phyloP scores from a whole-genome alignment of 2,329 filamentous ascomycete species.

The Epichloe elymi region DNA sequence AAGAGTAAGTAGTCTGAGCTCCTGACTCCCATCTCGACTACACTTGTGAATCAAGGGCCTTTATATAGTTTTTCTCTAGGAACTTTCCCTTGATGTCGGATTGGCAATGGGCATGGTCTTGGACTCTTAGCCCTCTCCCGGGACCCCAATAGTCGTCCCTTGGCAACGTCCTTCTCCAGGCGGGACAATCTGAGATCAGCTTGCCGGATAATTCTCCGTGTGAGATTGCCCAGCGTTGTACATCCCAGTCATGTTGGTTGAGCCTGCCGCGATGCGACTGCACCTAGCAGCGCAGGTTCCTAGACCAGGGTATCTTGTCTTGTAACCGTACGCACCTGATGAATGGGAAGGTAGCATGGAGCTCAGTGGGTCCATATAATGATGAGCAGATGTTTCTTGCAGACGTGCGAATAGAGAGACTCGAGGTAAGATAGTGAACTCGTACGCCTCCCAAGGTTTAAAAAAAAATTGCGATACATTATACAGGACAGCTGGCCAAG shows the following conservation, averaged over 20 bases:
- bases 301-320: constrained; percentile 5
- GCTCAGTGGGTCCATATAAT: constrained; percentile 3
- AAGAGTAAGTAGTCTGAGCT: constrained; percentile 1
- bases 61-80: constrained; percentile 9
- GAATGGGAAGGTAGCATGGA: constrained; percentile 2
- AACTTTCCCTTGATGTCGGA: constrained; percentile 4
- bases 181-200: constrained; percentile 1
- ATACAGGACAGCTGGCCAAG: not conserved
- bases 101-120: not conserved
- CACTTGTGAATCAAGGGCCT: constrained; percentile 4
- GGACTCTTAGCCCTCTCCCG: constrained; percentile 1
- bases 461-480: not conserved
- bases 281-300: not conserved
- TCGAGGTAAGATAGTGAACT: not conserved
- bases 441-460: constrained; percentile 2
- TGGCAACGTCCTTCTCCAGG: not conserved
- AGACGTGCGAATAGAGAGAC: constrained; percentile 5
- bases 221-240: constrained; percentile 3
- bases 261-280: not conserved
- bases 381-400: constrained; percentile 2
- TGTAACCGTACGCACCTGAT: not conserved
- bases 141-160: constrained; percentile 1
- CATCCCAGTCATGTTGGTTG: constrained; percentile 2
- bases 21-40: not conserved
- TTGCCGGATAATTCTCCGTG: constrained; percentile 9